phyloP scores from a whole-genome alignment of 2,329 filamentous ascomycete genomes.

The Monascus ruber region DNA sequence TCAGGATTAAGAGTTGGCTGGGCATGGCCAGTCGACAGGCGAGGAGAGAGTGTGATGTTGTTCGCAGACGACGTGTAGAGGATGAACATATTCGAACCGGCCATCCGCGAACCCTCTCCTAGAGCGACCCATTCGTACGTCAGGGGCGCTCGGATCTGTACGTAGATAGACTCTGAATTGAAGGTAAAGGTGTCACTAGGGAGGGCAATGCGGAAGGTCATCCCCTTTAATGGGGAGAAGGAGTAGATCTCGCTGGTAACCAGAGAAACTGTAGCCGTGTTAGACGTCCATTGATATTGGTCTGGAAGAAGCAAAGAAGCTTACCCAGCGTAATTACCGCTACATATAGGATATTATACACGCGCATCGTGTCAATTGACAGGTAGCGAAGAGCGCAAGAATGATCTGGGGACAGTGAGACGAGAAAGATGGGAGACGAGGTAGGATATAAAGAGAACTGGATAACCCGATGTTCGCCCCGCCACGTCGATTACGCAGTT shows the following conservation, averaged over 20 bases:
- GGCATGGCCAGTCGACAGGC: slow-evolving; percentile 37
- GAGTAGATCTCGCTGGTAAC: slow-evolving; percentile 2
- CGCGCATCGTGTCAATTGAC: too few species aligned
- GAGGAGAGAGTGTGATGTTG: slow-evolving; percentile 52
- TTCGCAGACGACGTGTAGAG: slow-evolving; percentile 48
- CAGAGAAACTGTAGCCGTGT: too few species aligned
- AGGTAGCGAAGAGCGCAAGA: too few species aligned
- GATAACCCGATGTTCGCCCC: too few species aligned
- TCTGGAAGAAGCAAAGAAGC: too few species aligned
- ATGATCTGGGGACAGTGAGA: too few species aligned
- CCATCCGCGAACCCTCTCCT: slow-evolving; percentile 47
- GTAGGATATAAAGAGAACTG: too few species aligned
- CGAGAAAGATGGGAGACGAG: too few species aligned
- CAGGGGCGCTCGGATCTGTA: slow-evolving; percentile 44
- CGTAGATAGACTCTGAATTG: slow-evolving; percentile 46
- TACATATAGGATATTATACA: too few species aligned
- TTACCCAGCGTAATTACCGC: too few species aligned
- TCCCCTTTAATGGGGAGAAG: slow-evolving; percentile 9
- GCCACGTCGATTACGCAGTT: too few species aligned
- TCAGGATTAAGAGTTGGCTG: slow-evolving; percentile 19
- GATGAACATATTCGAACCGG: slow-evolving; percentile 49
- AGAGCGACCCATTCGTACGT: slow-evolving; percentile 43
- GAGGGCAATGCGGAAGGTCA: slow-evolving; percentile 42
- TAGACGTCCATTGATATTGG: too few species aligned
- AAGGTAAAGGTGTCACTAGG: slow-evolving; percentile 39